These are phyloP conservation scores for Thielaviopsis ethacetica DNA, from an alignment of 2,329 filamentous ascomycete species.

Conservation along the genomic window DNA sequence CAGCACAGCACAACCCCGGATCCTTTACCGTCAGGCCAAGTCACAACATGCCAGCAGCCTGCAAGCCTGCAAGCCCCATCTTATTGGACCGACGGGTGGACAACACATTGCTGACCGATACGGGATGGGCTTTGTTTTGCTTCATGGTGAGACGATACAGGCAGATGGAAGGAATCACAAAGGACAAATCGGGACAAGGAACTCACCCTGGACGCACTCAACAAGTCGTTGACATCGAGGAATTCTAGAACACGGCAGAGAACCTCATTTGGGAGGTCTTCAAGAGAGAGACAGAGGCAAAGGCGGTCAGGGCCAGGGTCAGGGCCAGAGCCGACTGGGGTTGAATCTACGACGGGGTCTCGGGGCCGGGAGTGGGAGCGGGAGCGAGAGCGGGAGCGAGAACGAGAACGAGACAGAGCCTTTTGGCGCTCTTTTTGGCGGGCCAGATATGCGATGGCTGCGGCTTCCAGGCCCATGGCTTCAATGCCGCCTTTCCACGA, in stretches of 20 bases:
- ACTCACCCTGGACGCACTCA: constrained; percentile 39
- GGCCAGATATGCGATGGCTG: neutral
- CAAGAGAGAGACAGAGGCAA: neutral
- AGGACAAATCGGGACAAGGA: too few relatives aligned
- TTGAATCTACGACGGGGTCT: neutral
- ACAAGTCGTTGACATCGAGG: constrained; percentile 39
- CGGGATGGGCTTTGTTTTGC: too few relatives aligned
- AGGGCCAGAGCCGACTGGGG: too few relatives aligned
- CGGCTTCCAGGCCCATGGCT: neutral
- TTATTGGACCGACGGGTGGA: too few relatives aligned
- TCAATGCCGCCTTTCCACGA: neutral
- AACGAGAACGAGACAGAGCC: neutral
- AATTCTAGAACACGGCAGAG: constrained; percentile 38
- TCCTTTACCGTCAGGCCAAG: too few relatives aligned
- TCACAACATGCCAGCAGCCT: too few relatives aligned
- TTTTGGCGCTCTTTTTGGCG: neutral
- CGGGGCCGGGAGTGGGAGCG: neutral
- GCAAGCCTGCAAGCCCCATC: too few relatives aligned
- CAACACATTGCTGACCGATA: too few relatives aligned
- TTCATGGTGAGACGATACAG: too few relatives aligned
- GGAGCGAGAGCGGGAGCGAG: neutral
- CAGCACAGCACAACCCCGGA: too few relatives aligned
- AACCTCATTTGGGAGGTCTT: constrained; percentile 37
- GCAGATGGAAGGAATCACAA: too few relatives aligned
- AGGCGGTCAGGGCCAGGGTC: too few relatives aligned